Evolutionary conservation across 768 basidiomycete genomes (phyloP).

Genomic region (Chalciporus pseudorubinellus): DNA sequence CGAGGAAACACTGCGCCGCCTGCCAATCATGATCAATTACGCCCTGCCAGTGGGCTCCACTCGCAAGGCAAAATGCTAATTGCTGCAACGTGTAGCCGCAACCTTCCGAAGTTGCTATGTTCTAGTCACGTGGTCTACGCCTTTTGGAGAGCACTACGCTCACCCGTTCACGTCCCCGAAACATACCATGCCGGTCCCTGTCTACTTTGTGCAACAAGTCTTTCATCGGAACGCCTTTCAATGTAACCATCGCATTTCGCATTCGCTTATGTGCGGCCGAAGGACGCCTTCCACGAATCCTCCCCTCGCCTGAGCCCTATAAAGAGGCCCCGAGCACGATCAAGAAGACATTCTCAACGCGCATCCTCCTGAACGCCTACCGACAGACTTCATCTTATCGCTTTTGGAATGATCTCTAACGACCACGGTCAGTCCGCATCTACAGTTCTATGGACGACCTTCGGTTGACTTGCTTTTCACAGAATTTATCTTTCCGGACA

Average conservation of each 20-base stretch:
- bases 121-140: conserved; percentile 16
- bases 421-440: conserved; percentile 5
- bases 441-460: background rate
- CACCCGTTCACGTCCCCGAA: background rate
- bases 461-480: background rate
- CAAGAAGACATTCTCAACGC: background rate
- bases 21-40: background rate
- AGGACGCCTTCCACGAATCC: background rate
- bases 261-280: conserved; percentile 1
- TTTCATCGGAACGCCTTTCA: conserved; percentile 22
- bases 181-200: conserved; percentile 7
- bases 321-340: conserved; percentile 7
- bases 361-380: conserved; percentile 11
- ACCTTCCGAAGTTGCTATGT: conserved; percentile 26
- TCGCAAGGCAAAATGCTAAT: conserved; percentile 5
- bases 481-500: conserved; percentile 4
- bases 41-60: background rate
- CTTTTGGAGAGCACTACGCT: background rate
- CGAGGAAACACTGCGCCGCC: background rate
- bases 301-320: conserved; percentile 8
- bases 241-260: conserved; percentile 8
- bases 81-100: conserved; percentile 24
- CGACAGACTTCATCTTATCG: background rate
- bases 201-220: conserved; percentile 16
- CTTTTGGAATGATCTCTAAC: conserved; percentile 4